A percentile compares a stretch with the other conserved stretches of the same genome.
Evolutionary conservation across 306 rosid genomes (phyloP).

Genomic region (Gastrolobium villosum): DNA sequence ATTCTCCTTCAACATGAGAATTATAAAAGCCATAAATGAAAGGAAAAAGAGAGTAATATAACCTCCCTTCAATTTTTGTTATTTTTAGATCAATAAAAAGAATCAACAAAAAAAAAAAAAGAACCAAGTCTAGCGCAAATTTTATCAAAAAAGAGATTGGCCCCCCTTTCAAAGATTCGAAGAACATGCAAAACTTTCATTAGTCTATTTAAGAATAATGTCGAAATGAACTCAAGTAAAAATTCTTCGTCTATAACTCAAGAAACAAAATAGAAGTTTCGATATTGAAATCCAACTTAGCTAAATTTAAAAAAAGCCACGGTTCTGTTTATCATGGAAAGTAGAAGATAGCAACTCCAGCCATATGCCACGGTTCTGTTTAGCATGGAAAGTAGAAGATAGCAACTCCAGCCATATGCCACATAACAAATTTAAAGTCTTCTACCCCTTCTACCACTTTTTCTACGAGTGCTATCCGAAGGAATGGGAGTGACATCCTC

Average conservation of each 20-base stretch:
- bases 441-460: conserved; percentile 95
- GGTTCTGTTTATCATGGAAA: conserved; percentile 36
- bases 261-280: conserved; percentile 39
- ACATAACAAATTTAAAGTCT: conserved; percentile 62
- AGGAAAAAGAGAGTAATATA: too few species aligned
- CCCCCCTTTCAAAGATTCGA: background rate
- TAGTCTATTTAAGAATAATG: conserved; percentile 8
- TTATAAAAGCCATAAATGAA: too few species aligned
- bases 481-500: conserved; percentile 98
- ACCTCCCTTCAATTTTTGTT: too few species aligned
- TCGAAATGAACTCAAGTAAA: conserved; percentile 2
- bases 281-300: conserved; percentile 45
- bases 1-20: too few species aligned
- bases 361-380: conserved; percentile 39
- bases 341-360: conserved; percentile 24
- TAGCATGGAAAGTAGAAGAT: conserved; percentile 37
- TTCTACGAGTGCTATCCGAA: conserved; percentile 91
- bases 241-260: conserved; percentile 31
- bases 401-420: conserved; percentile 25
- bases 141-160: background rate
- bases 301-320: conserved; percentile 52
- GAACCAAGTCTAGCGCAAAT: background rate
- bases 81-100: too few species aligned
- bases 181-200: conserved; percentile 12
- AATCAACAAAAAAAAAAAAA: background rate